Conservation (phyloP, 139 green algal species). For the Tetraselmis chui region DNA sequence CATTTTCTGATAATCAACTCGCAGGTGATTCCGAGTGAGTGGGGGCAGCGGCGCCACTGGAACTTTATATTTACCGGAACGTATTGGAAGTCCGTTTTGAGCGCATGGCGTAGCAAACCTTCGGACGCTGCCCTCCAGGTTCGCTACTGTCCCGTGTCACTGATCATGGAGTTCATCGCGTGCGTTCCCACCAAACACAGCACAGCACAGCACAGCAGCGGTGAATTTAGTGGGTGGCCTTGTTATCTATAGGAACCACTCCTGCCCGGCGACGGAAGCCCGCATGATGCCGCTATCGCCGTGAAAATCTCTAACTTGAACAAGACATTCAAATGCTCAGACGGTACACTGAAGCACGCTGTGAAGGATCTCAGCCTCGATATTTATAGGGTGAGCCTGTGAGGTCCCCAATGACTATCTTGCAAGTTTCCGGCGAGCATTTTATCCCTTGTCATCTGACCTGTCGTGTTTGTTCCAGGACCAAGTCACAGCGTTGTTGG, state of each 20-base stretch:
- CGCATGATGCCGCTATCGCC: background rate
- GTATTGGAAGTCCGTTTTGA: background rate
- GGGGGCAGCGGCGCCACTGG: background rate
- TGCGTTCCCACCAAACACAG: no score
- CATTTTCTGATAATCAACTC: no score
- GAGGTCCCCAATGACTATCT: no score
- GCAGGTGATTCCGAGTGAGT: background rate
- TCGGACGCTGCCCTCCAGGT: no score
- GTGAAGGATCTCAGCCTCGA: background rate
- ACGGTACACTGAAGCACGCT: background rate
- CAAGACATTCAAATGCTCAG: background rate
- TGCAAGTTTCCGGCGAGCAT: no score
- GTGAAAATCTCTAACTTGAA: background rate
- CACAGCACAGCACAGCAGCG: no score
- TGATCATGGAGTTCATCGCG: no score
- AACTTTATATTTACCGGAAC: background rate
- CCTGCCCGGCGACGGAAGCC: background rate
- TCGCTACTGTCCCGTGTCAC: no score
- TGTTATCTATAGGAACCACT: background rate
- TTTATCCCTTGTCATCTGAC: no score
- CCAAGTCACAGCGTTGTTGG: constrained; percentile 4
- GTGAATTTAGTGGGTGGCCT: no score
- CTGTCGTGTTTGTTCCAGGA: no score
- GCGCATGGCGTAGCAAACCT: no score
- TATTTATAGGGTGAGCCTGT: background rate